phyloP scores from a whole-genome alignment of 306 rosid species.

The Benincasa hispida region DNA sequence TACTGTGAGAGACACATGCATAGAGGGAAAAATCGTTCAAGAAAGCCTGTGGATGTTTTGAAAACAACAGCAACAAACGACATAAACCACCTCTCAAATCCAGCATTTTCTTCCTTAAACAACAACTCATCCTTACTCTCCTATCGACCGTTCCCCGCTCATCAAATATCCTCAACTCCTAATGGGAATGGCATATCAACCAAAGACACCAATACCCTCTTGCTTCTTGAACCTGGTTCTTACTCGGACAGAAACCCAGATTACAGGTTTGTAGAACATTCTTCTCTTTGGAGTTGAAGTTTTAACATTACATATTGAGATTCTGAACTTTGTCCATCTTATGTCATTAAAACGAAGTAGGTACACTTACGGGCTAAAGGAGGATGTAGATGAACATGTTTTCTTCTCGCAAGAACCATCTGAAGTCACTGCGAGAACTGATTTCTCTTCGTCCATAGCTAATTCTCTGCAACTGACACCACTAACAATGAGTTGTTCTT shows the following conservation, averaged over 20 bases:
- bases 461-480: constrained; percentile 83
- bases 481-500: constrained; percentile 61
- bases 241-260: constrained; percentile 36
- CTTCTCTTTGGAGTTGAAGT: background rate
- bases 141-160: constrained; percentile 22
- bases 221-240: constrained; percentile 48
- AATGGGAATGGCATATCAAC: constrained; percentile 32
- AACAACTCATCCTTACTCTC: constrained; percentile 29
- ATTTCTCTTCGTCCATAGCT: constrained; percentile 60
- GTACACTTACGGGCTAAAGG: constrained; percentile 55
- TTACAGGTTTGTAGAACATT: constrained; percentile 37
- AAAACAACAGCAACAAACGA: constrained; percentile 34
- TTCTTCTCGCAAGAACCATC: constrained; percentile 79
- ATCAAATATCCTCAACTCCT: constrained; percentile 30
- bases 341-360: constrained; percentile 25
- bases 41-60: constrained; percentile 94
- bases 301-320: background rate
- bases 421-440: constrained; percentile 38
- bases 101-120: constrained; percentile 34
- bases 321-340: background rate
- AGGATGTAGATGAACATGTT: constrained; percentile 69
- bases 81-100: constrained; percentile 16
- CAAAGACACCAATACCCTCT: constrained; percentile 42
- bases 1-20: constrained; percentile 99
- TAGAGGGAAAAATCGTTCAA: constrained; percentile 99